Percentiles rank a stretch among this genome's conserved stretches.
These are phyloP conservation scores for Cylindrodendrum hubeiense DNA, from an alignment of 2,329 filamentous ascomycete genomes.

Conservation along the genomic window DNA sequence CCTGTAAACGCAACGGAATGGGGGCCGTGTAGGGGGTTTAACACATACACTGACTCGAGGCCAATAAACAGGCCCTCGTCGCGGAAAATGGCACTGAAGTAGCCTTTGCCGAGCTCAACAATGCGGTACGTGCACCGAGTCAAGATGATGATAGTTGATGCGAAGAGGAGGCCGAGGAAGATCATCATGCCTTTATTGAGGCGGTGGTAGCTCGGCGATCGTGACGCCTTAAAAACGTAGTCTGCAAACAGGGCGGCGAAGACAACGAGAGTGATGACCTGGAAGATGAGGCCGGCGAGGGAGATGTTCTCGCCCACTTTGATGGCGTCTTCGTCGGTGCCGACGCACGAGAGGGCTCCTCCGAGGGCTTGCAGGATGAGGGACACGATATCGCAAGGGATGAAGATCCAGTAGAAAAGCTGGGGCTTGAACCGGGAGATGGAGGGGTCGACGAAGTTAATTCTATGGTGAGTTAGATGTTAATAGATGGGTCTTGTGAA, in stretches of 20 bases:
- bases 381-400: conserved; percentile 62
- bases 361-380: conserved; percentile 65
- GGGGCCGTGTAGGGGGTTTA: not conserved
- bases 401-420: conserved; percentile 45
- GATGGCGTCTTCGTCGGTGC: conserved; percentile 46
- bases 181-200: conserved; percentile 54
- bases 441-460: conserved; percentile 38
- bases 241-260: conserved; percentile 58
- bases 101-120: conserved; percentile 69
- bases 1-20: too few relatives aligned
- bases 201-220: conserved; percentile 44
- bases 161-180: conserved; percentile 62
- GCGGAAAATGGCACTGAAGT: conserved; percentile 48
- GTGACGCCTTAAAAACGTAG: conserved; percentile 52
- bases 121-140: conserved; percentile 70
- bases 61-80: conserved; percentile 41
- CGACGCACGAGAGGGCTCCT: conserved; percentile 58
- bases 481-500: not conserved
- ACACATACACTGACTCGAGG: conserved; percentile 40
- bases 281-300: conserved; percentile 64
- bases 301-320: conserved; percentile 61
- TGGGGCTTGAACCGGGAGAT: conserved; percentile 39
- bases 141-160: conserved; percentile 68
- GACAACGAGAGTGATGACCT: conserved; percentile 60
- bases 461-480: conserved; percentile 26